Base-by-base conservation (phyloP, 768 basidiomycete genomes). In the Lactarius psammicola region DNA sequence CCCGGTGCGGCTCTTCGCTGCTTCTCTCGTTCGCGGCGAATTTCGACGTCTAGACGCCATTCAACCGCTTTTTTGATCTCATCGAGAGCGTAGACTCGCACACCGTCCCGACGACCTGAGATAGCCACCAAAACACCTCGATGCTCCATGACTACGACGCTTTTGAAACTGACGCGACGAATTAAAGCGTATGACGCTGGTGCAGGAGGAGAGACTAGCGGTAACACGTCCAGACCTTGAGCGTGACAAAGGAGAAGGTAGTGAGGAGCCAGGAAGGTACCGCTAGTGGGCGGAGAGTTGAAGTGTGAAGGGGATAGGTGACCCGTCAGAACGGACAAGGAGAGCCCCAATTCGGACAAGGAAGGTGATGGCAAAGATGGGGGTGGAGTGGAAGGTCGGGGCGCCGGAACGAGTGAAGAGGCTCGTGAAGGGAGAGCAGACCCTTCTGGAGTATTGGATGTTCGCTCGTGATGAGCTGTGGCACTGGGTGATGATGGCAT, bases 81-180 rank as follows among this genome's bases (percentile, higher is more conserved):
- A 65, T 94, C 92, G 18, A 94, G 79, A 20, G 92, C 92, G 74
- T 94, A 94, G 20, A 94, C 92, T 40, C 92, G 84, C 53, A 94
- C 92, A 3, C 92, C 92, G 68, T 94, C 91, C 70, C 92, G 79
- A 67, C 92, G 80, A 10, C 92, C 92, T 18, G 93, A 93, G 67
- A 94, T 92, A 15, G 92, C 92, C 10, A 94, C 92, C n/a, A 94
- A 78, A 0, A 94, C 91, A 8, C 92, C 92, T 34, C 92, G 88
- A 72, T 94, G 90, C 71, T 94, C 92, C 92, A 94, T 94, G 17
- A 94, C 88, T 0, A 94, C 89, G n/a, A 94, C 87, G 63, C 84
- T 86, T 73, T 92, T 94, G 76, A 94, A 94, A 40, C 83, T 82
- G 59, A 92, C 90, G 62, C 91, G 83, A 26, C 92, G 85, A 28